Evolutionary conservation across 2,329 filamentous ascomycete genomes (phyloP).

Genomic region (Pseudogymnoascus sp.): DNA sequence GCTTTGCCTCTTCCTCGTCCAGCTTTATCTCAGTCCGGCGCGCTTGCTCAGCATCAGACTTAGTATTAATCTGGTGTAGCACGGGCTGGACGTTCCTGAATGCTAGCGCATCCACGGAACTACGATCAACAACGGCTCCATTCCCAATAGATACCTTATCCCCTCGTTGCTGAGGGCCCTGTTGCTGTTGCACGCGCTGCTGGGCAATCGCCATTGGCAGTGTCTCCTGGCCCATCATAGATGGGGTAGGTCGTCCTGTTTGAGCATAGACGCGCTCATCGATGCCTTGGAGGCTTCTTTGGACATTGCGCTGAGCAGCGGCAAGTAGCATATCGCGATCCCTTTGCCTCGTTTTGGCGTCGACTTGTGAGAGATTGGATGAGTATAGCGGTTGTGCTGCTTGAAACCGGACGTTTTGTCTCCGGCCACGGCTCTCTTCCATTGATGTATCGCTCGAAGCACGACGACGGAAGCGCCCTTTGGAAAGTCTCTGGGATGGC

Average conservation of each 20-base stretch:
- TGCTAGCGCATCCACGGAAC: slow-evolving; percentile 73
- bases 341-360: slow-evolving; percentile 62
- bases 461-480: slow-evolving; percentile 46
- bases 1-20: slow-evolving; percentile 56
- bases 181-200: slow-evolving; percentile 35
- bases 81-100: slow-evolving; percentile 70
- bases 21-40: slow-evolving; percentile 52
- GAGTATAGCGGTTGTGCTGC: slow-evolving; percentile 62
- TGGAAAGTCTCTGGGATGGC: slow-evolving; percentile 40
- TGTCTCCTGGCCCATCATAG: slow-evolving; percentile 69
- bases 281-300: slow-evolving; percentile 66
- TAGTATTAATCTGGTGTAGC: slow-evolving; percentile 74
- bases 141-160: slow-evolving; percentile 62
- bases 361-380: slow-evolving; percentile 56
- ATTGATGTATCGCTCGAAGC: slow-evolving; percentile 55
- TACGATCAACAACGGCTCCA: slow-evolving; percentile 68
- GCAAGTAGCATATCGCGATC: slow-evolving; percentile 70
- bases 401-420: slow-evolving; percentile 64
- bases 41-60: slow-evolving; percentile 63
- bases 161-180: slow-evolving; percentile 24
- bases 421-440: slow-evolving; percentile 51
- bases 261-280: slow-evolving; percentile 72
- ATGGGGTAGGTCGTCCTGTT: slow-evolving; percentile 63
- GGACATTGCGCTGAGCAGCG: slow-evolving; percentile 79
- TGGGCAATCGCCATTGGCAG: slow-evolving; percentile 49